phyloP scores from a whole-genome alignment of 345 rosid genomes.

The Gossypium rotundifolium region DNA sequence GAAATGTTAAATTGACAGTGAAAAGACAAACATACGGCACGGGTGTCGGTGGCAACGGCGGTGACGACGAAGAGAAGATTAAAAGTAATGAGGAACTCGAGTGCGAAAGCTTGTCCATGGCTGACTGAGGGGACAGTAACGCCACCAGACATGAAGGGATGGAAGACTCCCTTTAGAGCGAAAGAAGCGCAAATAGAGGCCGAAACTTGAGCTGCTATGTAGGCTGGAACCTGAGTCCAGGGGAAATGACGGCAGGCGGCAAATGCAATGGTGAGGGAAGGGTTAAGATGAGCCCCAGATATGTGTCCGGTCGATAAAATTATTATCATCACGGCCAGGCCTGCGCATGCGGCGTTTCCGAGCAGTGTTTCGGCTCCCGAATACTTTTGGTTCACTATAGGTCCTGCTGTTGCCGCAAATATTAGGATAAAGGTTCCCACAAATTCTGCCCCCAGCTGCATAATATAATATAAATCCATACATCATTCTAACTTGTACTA shows the following conservation, averaged over 20 bases:
- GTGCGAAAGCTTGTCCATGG: conserved; percentile 80
- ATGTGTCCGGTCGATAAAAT: conserved; percentile 92
- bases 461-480: background rate
- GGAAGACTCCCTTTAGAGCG: conserved; percentile 78
- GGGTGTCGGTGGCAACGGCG: conserved; percentile 95
- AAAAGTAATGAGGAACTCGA: conserved; percentile 88
- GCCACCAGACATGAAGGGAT: conserved; percentile 90
- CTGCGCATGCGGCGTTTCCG: conserved; percentile 89
- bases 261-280: conserved; percentile 83
- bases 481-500: background rate
- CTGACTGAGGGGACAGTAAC: conserved; percentile 88
- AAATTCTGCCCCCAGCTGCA: conserved; percentile 91
- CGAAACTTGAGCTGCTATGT: conserved; percentile 78
- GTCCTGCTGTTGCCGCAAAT: conserved; percentile 87
- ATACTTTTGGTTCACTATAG: conserved; percentile 90
- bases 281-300: conserved; percentile 95
- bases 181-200: conserved; percentile 93
- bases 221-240: conserved; percentile 88
- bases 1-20: background rate
- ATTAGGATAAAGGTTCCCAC: conserved; percentile 93
- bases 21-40: conserved; percentile 52
- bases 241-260: conserved; percentile 91
- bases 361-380: conserved; percentile 63
- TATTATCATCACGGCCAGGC: conserved; percentile 90
- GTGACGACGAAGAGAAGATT: conserved; percentile 88